Percentiles rank a stretch among this genome's conserved stretches.
Conservation (phyloP, 257 asterid species). For the Galeopsis tetrahit region DNA sequence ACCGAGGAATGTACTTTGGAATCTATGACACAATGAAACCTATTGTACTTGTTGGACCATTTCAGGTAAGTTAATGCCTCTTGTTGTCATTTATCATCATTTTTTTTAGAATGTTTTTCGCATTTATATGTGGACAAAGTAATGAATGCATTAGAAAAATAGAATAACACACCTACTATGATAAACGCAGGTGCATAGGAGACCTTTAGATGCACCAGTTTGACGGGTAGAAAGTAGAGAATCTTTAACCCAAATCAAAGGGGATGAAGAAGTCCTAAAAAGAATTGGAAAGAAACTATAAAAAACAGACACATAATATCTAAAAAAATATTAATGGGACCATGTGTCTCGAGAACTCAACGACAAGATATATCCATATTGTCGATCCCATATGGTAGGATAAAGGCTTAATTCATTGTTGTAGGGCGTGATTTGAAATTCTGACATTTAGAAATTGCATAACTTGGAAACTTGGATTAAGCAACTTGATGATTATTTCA, state of each 20-base stretch:
- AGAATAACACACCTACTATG: neutral
- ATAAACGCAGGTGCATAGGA: neutral
- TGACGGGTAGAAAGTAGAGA: neutral
- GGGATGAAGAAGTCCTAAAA: neutral
- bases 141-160: neutral
- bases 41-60: slow-evolving; percentile 79
- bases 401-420: neutral
- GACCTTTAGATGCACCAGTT: neutral
- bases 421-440: neutral
- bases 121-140: neutral
- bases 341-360: neutral
- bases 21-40: slow-evolving; percentile 96
- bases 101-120: slow-evolving; percentile 2
- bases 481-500: neutral
- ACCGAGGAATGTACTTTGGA: slow-evolving; percentile 98
- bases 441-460: neutral
- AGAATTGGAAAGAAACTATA: neutral
- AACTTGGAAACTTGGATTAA: neutral
- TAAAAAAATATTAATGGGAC: neutral
- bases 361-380: neutral
- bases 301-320: neutral
- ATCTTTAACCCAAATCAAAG: neutral
- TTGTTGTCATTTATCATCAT: slow-evolving; percentile 17
- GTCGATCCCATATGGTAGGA: neutral
- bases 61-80: slow-evolving; percentile 51